phyloP scores from a whole-genome alignment of 2,329 filamentous ascomycete species.

The Penicillium griseofulvum region DNA sequence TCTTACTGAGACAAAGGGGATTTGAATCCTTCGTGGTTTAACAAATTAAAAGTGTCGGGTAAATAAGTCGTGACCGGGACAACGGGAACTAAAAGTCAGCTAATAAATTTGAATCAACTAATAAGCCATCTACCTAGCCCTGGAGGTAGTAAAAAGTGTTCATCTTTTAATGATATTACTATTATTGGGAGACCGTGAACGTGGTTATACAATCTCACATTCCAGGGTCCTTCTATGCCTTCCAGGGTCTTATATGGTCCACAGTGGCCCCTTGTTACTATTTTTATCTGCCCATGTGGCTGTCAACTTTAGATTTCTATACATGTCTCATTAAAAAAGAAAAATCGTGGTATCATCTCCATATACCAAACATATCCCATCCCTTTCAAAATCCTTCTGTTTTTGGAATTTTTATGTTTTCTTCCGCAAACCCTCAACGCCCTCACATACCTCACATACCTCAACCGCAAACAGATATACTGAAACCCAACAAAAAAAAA shows the following conservation, averaged over 20 bases:
- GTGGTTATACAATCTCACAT: not conserved
- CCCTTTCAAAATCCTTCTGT: not conserved
- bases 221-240: not conserved
- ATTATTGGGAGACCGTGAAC: not conserved
- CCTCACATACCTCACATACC: not conserved
- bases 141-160: too few relatives aligned
- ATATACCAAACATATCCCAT: not conserved
- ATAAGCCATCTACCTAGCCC: too few relatives aligned
- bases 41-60: not conserved
- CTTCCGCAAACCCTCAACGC: slow-evolving; percentile 1
- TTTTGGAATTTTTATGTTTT: slow-evolving; percentile 1
- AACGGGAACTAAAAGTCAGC: slow-evolving; percentile 1
- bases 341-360: slow-evolving; percentile 4
- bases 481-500: not conserved
- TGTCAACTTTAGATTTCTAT: not conserved
- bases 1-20: not conserved
- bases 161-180: too few relatives aligned
- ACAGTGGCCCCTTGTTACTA: not conserved
- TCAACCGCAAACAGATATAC: not conserved
- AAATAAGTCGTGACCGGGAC: slow-evolving; percentile 17
- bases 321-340: not conserved
- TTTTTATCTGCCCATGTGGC: not conserved
- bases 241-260: not conserved
- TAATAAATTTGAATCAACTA: too few relatives aligned
- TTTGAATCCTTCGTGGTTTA: not conserved